Evolutionary conservation across 75 land plant genomes (phyloP), one percentile per base, ranked within the genome.

Genomic region (Cryptomeria japonica): DNA sequence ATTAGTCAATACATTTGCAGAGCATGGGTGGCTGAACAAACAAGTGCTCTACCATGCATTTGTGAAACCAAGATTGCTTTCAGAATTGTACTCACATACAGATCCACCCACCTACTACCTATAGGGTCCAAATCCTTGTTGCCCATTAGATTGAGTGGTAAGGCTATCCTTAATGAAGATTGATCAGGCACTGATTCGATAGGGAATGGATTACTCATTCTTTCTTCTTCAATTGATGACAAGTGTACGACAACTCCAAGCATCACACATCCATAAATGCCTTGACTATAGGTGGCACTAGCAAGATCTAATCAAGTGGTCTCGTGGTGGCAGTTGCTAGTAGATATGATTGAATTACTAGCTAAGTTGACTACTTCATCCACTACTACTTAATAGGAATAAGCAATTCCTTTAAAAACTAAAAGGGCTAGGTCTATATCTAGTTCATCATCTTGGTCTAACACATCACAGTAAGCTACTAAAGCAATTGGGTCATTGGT

Each of bases 201-300:
- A 70, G 28, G 32, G 83, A 38, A 80, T 22, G 38, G 10, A 80
- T 80, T 42, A 80, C 44, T 80, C 42, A 80, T 38, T 36, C 36
- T 80, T 80, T 80, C 36, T 80, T 80, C 36, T 80, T 80, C 83
- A 44, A 80, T 42, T 80, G 22, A 37, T 36, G 42, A 80, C 25
- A 80, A 44, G 83, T 80, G 83, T 44, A 80, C 39, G 83, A 80
- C 36, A 38, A 80, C 11, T 80, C 11, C 1, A 38, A 80, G 11
- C 22, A 22, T 36, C 83, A 38, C 11, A 80, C 83, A 39, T 80
- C 14, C 14, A n/a, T 32, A 22, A 70, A 70, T 70, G 38, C 38
- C 42, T 19, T 42, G 5, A 18, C 18, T 42, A 18, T 80, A 80
- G 36, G 83, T 80, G 83, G 6, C 83, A 80, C 83, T 37, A 80